phyloP scores from a whole-genome alignment of 1,284 basidiomycete genomes.

The Moesziomyces sp. region DNA sequence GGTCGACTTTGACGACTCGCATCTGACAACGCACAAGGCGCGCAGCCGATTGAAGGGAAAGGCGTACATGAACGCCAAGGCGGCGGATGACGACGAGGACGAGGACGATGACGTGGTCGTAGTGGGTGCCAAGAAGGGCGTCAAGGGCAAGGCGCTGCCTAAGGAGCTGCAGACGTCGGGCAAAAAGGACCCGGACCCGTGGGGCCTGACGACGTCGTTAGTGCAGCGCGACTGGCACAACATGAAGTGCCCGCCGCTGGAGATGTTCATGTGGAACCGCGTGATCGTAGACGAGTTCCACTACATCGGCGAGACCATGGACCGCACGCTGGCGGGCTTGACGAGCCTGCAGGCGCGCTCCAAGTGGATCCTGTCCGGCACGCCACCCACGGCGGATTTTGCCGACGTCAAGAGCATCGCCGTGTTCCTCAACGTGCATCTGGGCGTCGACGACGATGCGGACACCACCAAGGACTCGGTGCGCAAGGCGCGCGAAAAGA shows the following conservation, averaged over 20 bases:
- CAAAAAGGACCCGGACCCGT: slow-evolving; percentile 67
- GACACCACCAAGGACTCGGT: slow-evolving; percentile 73
- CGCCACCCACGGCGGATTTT: slow-evolving; percentile 91
- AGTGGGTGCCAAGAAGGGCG: slow-evolving; percentile 58
- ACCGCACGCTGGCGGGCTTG: slow-evolving; percentile 80
- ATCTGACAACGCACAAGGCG: slow-evolving; percentile 49
- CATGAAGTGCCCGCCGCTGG: slow-evolving; percentile 83
- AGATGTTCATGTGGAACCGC: slow-evolving; percentile 81
- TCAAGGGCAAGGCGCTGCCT: slow-evolving; percentile 62
- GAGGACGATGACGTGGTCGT: slow-evolving; percentile 65
- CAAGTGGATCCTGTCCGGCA: slow-evolving; percentile 95
- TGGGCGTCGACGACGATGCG: slow-evolving; percentile 79
- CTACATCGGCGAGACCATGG: slow-evolving; percentile 76
- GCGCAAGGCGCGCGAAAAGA: slow-evolving; percentile 79
- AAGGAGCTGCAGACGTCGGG: slow-evolving; percentile 40
- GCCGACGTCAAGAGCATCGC: slow-evolving; percentile 80
- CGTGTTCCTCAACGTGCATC: slow-evolving; percentile 58
- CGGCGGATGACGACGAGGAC: slow-evolving; percentile 71
- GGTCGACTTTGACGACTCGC: slow-evolving; percentile 48
- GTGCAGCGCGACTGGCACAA: slow-evolving; percentile 81
- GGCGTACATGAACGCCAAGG: slow-evolving; percentile 44
- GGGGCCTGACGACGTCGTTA: slow-evolving; percentile 76
- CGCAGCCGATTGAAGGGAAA: slow-evolving; percentile 49
- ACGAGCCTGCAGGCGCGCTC: slow-evolving; percentile 81
- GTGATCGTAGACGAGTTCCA: slow-evolving; percentile 95